Conservation (phyloP, 108 stramenopile species). For the Conticribra guillardii region DNA sequence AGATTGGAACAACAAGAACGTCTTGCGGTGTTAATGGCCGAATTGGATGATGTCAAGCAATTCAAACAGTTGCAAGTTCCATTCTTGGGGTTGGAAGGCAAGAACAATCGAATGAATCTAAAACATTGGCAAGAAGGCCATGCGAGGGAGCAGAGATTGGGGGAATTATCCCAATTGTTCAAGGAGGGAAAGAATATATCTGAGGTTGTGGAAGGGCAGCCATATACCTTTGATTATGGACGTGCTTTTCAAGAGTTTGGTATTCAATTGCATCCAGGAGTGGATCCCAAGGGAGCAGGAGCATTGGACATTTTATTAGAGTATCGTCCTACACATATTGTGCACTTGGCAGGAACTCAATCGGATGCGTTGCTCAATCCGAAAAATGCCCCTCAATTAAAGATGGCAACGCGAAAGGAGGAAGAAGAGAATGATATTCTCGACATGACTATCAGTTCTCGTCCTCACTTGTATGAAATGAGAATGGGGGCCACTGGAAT, state of each 20-base stretch:
- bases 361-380: conserved; percentile 55
- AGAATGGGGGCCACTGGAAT: conserved; percentile 61
- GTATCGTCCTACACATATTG: conserved; percentile 76
- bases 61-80: conserved; percentile 49
- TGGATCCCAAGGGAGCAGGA: conserved; percentile 23
- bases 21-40: conserved; percentile 49
- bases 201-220: neutral
- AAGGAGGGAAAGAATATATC: neutral
- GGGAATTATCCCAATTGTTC: conserved; percentile 1
- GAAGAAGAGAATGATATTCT: conserved; percentile 33
- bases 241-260: conserved; percentile 24
- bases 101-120: neutral
- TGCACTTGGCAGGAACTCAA: conserved; percentile 67
- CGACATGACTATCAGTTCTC: conserved; percentile 17
- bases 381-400: conserved; percentile 7
- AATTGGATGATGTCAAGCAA: conserved; percentile 38
- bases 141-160: conserved; percentile 21
- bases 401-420: neutral
- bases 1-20: conserved; percentile 63
- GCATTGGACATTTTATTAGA: conserved; percentile 31
- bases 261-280: conserved; percentile 34
- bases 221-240: conserved; percentile 1
- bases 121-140: conserved; percentile 2
- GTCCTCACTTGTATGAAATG: conserved; percentile 60
- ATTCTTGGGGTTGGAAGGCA: conserved; percentile 63